Evolutionary conservation across 176 grass and related monocot species (phyloP).

Genomic region (Urochloa ruziziensis): DNA sequence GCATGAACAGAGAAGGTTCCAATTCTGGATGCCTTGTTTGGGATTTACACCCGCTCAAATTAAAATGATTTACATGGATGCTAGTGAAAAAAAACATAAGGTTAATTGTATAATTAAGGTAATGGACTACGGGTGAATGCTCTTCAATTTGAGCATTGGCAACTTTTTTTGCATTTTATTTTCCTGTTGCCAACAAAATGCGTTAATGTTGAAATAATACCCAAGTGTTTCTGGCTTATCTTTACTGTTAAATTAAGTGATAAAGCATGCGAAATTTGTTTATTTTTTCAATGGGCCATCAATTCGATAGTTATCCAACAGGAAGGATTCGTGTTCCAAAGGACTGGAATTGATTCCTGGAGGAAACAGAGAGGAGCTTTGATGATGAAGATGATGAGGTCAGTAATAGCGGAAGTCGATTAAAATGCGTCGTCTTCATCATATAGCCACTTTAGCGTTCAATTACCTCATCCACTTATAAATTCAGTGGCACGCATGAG

Average conservation of each 20-base stretch:
- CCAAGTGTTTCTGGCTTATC: not conserved
- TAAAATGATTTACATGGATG: not conserved
- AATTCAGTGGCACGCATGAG: too few species aligned
- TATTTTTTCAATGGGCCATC: constrained; percentile 69
- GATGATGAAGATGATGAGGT: constrained; percentile 51
- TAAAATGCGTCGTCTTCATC: too few species aligned
- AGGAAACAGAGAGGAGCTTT: constrained; percentile 22
- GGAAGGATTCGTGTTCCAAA: constrained; percentile 50
- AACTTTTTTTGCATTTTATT: not conserved
- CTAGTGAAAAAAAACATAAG: not conserved
- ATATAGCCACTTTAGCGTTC: too few species aligned
- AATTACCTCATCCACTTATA: too few species aligned
- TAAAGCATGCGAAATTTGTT: not conserved
- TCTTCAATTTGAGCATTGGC: not conserved
- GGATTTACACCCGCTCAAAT: too few species aligned
- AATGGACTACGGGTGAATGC: not conserved
- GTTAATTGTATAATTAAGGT: not conserved
- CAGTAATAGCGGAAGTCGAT: not conserved
- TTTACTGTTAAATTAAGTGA: not conserved
- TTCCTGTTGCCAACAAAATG: not conserved
- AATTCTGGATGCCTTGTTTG: too few species aligned
- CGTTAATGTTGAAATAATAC: not conserved
- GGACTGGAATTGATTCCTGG: constrained; percentile 81
- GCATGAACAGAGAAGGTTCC: not conserved
- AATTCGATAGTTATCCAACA: constrained; percentile 67